phyloP scores from a whole-genome alignment of 2,329 filamentous ascomycete genomes.

The Cercospora sp. region DNA sequence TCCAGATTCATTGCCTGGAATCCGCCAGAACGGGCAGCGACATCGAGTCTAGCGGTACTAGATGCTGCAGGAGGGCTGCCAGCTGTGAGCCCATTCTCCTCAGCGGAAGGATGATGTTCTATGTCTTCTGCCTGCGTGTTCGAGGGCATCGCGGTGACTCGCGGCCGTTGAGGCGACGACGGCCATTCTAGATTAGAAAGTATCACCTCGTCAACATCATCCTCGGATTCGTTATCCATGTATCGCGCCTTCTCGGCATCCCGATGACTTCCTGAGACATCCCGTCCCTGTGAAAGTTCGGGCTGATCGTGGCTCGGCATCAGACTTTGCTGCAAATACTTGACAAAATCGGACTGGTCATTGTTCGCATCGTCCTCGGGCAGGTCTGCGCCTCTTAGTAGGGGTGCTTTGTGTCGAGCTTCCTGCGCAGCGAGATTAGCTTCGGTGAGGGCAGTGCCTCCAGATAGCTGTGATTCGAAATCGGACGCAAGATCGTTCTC shows the following conservation, averaged over 20 bases:
- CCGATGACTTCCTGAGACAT: neutral
- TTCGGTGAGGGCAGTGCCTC: constrained; percentile 31
- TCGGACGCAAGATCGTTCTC: constrained; percentile 1
- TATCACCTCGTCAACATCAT: constrained; percentile 18
- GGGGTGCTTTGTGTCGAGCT: constrained; percentile 26
- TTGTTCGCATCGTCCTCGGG: constrained; percentile 34
- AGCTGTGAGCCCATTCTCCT: neutral
- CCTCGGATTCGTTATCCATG: neutral
- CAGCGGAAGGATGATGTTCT: neutral
- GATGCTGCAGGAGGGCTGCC: neutral
- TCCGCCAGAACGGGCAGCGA: neutral
- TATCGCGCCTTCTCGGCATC: neutral
- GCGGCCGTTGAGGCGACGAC: constrained; percentile 17
- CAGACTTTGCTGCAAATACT: constrained; percentile 27
- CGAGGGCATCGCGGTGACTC: neutral
- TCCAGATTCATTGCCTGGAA: neutral
- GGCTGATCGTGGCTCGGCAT: neutral
- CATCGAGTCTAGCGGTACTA: neutral
- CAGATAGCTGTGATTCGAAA: neutral
- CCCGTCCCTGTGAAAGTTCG: neutral
- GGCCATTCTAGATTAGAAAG: constrained; percentile 21
- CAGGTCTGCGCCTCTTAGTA: constrained; percentile 33
- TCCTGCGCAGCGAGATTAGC: constrained; percentile 39
- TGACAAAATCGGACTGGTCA: constrained; percentile 32
- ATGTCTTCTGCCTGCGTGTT: neutral